phyloP scores from a whole-genome alignment of 257 asterid genomes.

The Gentiana macrophylla region DNA sequence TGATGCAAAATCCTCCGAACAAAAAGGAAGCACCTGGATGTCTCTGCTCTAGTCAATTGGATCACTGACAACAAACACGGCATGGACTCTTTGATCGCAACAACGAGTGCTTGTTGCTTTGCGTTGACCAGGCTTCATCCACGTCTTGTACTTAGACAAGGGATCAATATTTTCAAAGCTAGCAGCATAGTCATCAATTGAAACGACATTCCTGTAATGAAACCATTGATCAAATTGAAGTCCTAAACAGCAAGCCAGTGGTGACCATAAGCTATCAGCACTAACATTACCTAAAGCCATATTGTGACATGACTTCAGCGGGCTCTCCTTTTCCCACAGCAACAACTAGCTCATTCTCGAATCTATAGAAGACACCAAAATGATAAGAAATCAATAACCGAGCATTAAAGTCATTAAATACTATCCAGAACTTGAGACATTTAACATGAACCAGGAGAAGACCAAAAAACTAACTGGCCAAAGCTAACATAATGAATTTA shows the following conservation, averaged over 20 bases:
- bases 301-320: too few relatives aligned
- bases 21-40: conserved; percentile 79
- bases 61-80: conserved; percentile 88
- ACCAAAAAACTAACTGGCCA: too few relatives aligned
- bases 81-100: conserved; percentile 56
- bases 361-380: too few relatives aligned
- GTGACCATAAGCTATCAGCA: neutral
- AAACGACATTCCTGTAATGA: conserved; percentile 6
- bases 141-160: conserved; percentile 50
- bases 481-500: too few relatives aligned
- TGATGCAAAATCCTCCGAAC: too few relatives aligned
- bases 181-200: conserved; percentile 74
- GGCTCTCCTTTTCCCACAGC: too few relatives aligned
- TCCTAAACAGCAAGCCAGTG: conserved; percentile 28
- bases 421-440: too few relatives aligned
- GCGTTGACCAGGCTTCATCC: conserved; percentile 23
- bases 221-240: conserved; percentile 14
- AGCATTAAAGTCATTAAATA: too few relatives aligned
- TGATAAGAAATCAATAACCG: too few relatives aligned
- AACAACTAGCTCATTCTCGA: too few relatives aligned
- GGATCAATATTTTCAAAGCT: conserved; percentile 84
- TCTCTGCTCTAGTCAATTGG: conserved; percentile 97
- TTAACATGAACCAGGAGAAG: too few relatives aligned
- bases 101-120: conserved; percentile 30
- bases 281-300: too few relatives aligned